Evolutionary conservation across 2,329 filamentous ascomycete species (phyloP).

Genomic region (Cadophora sp.): DNA sequence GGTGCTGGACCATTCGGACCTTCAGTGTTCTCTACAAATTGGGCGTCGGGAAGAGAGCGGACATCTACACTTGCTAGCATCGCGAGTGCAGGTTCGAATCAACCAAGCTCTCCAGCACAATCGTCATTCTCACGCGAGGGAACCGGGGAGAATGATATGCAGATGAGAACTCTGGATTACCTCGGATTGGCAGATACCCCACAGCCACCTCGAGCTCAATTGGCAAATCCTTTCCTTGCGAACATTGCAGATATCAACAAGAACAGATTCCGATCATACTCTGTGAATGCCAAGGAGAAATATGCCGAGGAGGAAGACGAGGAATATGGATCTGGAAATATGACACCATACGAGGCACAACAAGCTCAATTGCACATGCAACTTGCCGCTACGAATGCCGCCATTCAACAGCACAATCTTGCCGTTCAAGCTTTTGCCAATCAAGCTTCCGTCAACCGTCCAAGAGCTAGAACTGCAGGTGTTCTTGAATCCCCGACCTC

Average conservation of each 20-base stretch:
- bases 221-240: constrained; percentile 76
- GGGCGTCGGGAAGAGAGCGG: constrained; percentile 81
- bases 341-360: constrained; percentile 62
- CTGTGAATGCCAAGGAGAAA: constrained; percentile 97
- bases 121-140: constrained; percentile 88
- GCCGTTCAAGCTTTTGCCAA: constrained; percentile 92
- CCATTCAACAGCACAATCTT: constrained; percentile 89
- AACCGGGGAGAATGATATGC: constrained; percentile 83
- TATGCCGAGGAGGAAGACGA: constrained; percentile 90
- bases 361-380: constrained; percentile 68
- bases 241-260: constrained; percentile 78
- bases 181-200: constrained; percentile 94
- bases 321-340: constrained; percentile 59
- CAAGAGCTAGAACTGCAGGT: constrained; percentile 89
- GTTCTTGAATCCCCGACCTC: constrained; percentile 71
- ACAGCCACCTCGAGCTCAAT: constrained; percentile 75
- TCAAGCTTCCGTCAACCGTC: constrained; percentile 80
- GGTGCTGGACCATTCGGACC: constrained; percentile 79
- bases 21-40: constrained; percentile 86
- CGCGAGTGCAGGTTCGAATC: constrained; percentile 89
- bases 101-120: constrained; percentile 84
- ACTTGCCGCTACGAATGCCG: constrained; percentile 67
- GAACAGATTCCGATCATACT: constrained; percentile 95
- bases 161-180: constrained; percentile 91
- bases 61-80: constrained; percentile 84